These are phyloP conservation scores for Mycena vulgaris DNA, from an alignment of 768 basidiomycete species.

Conservation along the genomic window DNA sequence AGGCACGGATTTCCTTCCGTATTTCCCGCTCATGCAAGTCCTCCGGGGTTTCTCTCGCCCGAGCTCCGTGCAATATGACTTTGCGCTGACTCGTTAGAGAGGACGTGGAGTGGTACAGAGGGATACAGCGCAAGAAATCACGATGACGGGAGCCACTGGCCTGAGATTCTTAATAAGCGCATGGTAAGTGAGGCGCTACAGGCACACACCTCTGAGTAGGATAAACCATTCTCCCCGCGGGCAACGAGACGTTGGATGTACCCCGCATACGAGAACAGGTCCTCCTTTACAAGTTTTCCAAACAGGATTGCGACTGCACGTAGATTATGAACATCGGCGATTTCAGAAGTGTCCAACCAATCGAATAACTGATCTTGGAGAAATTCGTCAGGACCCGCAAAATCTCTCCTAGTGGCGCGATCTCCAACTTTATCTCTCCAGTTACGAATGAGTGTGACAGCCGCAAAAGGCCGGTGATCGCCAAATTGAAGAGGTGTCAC, in stretches of 20 bases:
- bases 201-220: slow-evolving; percentile 63
- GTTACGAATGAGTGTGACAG: slow-evolving; percentile 74
- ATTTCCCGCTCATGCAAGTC: slow-evolving; percentile 80
- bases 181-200: not conserved
- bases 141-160: slow-evolving; percentile 73
- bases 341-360: slow-evolving; percentile 81
- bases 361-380: slow-evolving; percentile 86
- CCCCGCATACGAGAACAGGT: slow-evolving; percentile 79
- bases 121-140: slow-evolving; percentile 80
- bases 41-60: slow-evolving; percentile 79
- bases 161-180: slow-evolving; percentile 46
- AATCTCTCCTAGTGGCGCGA: slow-evolving; percentile 74
- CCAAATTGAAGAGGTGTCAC: slow-evolving; percentile 88
- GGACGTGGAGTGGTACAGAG: slow-evolving; percentile 71
- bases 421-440: slow-evolving; percentile 76
- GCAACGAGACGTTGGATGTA: slow-evolving; percentile 89
- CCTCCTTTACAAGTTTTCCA: slow-evolving; percentile 79
- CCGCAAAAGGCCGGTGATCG: slow-evolving; percentile 84
- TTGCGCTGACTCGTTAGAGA: slow-evolving; percentile 80
- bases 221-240: slow-evolving; percentile 77
- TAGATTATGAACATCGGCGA: slow-evolving; percentile 71
- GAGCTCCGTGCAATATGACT: slow-evolving; percentile 77
- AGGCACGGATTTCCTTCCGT: slow-evolving; percentile 74
- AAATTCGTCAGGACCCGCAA: slow-evolving; percentile 71
- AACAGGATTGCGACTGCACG: slow-evolving; percentile 76